Conservation (phyloP, 352 stramenopile genomes). For the Pythium utonaiense region DNA sequence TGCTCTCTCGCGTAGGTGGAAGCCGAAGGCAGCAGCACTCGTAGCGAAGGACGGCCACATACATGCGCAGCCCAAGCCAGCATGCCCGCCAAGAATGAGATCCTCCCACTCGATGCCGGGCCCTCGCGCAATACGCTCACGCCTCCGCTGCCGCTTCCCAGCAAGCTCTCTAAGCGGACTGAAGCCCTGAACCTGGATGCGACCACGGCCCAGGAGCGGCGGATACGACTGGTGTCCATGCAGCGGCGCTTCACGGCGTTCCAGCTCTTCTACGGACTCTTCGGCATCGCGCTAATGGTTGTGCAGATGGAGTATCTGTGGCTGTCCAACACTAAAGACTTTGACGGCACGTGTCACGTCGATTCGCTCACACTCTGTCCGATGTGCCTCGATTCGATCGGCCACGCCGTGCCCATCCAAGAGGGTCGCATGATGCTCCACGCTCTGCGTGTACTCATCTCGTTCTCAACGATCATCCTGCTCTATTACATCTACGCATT, state of each 20-base stretch:
- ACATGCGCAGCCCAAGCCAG: conserved; percentile 7
- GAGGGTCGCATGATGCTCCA: conserved; percentile 68
- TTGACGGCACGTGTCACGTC: conserved; percentile 33
- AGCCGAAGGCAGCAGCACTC: background rate
- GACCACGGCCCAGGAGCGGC: conserved; percentile 45
- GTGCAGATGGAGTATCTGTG: conserved; percentile 74
- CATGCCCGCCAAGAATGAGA: conserved; percentile 64
- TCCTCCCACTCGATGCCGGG: conserved; percentile 47
- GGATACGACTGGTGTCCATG: conserved; percentile 36
- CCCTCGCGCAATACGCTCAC: conserved; percentile 16
- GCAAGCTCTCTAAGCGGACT: conserved; percentile 20
- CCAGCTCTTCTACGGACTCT: conserved; percentile 70
- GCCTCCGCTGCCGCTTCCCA: conserved; percentile 13
- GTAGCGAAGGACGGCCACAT: background rate
- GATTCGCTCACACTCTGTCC: conserved; percentile 33
- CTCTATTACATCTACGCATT: conserved; percentile 71
- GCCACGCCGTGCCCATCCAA: conserved; percentile 28
- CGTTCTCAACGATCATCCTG: conserved; percentile 57
- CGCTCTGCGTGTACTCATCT: conserved; percentile 58
- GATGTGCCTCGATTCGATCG: conserved; percentile 31
- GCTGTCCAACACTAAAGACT: conserved; percentile 49
- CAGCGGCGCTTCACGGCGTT: conserved; percentile 53
- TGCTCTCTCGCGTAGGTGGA: background rate
- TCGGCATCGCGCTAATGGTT: conserved; percentile 68
- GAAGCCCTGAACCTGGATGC: conserved; percentile 32